These are phyloP conservation scores for Oryza brachyantha DNA, from an alignment of 176 grass and related monocot species.

Conservation along the genomic window DNA sequence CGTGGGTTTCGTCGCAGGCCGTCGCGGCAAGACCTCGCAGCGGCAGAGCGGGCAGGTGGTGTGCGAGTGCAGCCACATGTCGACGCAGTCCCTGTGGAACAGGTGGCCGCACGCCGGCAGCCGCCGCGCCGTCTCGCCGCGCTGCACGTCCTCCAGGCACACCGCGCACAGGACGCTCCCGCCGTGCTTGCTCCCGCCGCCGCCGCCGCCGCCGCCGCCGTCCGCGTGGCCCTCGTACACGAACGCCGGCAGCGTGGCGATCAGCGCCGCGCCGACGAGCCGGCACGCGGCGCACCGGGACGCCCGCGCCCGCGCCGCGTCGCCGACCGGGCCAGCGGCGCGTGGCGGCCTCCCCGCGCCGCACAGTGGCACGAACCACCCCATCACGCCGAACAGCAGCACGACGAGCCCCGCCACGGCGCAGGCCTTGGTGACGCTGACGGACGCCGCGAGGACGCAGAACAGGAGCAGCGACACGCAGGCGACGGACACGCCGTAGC, in stretches of 20 bases:
- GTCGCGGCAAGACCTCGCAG: constrained; percentile 20
- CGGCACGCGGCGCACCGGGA: not conserved
- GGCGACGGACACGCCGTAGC: not conserved
- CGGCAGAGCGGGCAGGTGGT: constrained; percentile 36
- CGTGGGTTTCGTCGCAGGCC: not conserved
- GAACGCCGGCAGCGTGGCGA: not conserved
- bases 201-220: not conserved
- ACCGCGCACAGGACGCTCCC: constrained; percentile 10
- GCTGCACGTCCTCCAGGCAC: constrained; percentile 33
- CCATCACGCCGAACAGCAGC: not conserved
- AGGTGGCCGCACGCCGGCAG: constrained; percentile 29
- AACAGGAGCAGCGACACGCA: constrained; percentile 20
- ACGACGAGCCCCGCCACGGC: not conserved
- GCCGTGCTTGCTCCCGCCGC: not conserved
- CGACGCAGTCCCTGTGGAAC: constrained; percentile 36
- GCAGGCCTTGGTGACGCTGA: not conserved
- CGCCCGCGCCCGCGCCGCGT: too few relatives aligned
- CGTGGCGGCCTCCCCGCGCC: not conserved
- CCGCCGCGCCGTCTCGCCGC: constrained; percentile 18
- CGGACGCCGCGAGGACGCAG: constrained; percentile 4
- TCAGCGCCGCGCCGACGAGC: not conserved
- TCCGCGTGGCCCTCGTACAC: not conserved
- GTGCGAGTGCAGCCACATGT: constrained; percentile 48
- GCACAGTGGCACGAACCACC: not conserved
- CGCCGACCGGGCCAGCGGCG: too few relatives aligned